Conservation (phyloP, 169 alveolate genomes). For the Eimeria necatrix region DNA sequence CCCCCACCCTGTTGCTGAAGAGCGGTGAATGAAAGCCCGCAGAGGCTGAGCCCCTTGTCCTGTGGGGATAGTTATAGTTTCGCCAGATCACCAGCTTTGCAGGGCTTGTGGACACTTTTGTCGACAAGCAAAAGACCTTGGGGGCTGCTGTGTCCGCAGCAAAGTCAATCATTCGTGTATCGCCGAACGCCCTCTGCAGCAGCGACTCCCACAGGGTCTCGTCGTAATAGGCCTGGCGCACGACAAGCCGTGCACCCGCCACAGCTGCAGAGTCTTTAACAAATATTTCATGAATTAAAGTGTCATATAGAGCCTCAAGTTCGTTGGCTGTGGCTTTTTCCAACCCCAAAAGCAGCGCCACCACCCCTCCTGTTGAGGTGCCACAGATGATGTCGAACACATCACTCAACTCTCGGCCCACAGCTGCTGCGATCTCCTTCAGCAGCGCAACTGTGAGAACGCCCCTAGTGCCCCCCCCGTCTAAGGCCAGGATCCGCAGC, state of each 20-base stretch:
- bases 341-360: conserved; percentile 89
- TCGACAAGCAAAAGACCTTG: conserved; percentile 89
- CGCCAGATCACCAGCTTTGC: conserved; percentile 88
- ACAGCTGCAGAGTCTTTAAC: conserved; percentile 87
- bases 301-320: conserved; percentile 85
- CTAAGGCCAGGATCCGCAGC: conserved; percentile 88
- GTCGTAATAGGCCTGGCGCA: conserved; percentile 90
- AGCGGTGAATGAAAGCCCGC: not conserved
- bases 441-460: conserved; percentile 90
- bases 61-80: conserved; percentile 84
- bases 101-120: conserved; percentile 87
- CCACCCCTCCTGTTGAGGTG: conserved; percentile 92
- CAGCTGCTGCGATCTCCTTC: conserved; percentile 81
- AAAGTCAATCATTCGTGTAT: conserved; percentile 88
- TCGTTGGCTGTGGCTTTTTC: conserved; percentile 88
- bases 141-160: conserved; percentile 90
- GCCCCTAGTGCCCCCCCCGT: conserved; percentile 94
- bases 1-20: no score
- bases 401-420: conserved; percentile 85
- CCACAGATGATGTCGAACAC: conserved; percentile 92
- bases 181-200: conserved; percentile 85
- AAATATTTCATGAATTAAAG: conserved; percentile 88
- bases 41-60: not conserved
- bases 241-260: conserved; percentile 87
- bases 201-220: conserved; percentile 84